These are phyloP conservation scores for Syzygium aromaticum DNA, from an alignment of 345 rosid genomes.

Conservation along the genomic window DNA sequence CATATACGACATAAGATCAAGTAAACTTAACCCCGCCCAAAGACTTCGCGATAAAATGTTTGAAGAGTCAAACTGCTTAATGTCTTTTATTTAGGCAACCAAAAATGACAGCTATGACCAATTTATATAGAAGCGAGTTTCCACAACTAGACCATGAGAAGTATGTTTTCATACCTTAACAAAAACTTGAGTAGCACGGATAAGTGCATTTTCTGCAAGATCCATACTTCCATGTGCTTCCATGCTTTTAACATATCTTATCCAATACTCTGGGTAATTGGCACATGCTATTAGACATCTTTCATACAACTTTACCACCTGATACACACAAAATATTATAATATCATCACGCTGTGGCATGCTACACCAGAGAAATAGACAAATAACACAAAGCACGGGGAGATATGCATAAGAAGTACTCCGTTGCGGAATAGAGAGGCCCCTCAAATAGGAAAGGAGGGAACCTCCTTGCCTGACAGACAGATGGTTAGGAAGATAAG, in stretches of 20 bases:
- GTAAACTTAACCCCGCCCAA: neutral
- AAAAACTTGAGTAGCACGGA: constrained; percentile 89
- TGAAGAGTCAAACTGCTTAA: neutral
- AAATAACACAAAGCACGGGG: constrained; percentile 45
- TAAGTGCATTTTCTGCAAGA: constrained; percentile 81
- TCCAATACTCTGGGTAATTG: constrained; percentile 91
- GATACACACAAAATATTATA: constrained; percentile 14
- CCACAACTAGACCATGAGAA: neutral
- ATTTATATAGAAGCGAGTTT: neutral
- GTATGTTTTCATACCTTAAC: constrained; percentile 61
- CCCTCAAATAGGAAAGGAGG: constrained; percentile 83
- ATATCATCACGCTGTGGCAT: neutral
- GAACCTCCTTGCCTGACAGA: constrained; percentile 94
- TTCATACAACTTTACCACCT: constrained; percentile 95
- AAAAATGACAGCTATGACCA: neutral
- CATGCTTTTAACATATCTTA: constrained; percentile 80
- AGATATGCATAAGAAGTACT: constrained; percentile 85
- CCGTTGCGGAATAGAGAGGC: constrained; percentile 72
- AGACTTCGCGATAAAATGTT: neutral
- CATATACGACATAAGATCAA: neutral
- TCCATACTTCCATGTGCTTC: constrained; percentile 70
- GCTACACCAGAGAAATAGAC: constrained; percentile 8
- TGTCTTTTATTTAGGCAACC: neutral
- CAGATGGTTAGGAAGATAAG: constrained; percentile 94
- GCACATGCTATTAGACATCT: constrained; percentile 96